A percentile compares a stretch with the other conserved stretches of the same genome.
These are phyloP conservation scores for Brassica incana DNA, from an alignment of 345 rosid genomes.

Conservation along the genomic window DNA sequence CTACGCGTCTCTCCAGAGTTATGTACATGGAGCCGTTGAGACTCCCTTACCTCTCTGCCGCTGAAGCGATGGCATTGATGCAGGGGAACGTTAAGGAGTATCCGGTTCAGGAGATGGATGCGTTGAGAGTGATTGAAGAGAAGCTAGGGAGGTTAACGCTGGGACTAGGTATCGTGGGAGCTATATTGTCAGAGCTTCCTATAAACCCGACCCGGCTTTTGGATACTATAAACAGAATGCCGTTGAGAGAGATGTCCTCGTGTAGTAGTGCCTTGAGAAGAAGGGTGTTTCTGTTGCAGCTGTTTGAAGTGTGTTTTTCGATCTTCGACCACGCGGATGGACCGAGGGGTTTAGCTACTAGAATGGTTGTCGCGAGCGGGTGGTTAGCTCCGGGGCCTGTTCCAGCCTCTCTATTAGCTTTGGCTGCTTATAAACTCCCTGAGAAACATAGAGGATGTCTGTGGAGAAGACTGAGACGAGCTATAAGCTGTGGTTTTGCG, in stretches of 20 bases:
- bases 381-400: constrained; percentile 93
- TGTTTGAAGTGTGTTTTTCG: constrained; percentile 93
- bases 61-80: constrained; percentile 86
- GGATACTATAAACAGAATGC: constrained; percentile 89
- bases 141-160: constrained; percentile 75
- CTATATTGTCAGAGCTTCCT: constrained; percentile 84
- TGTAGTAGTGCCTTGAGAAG: constrained; percentile 45
- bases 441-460: constrained; percentile 60
- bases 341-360: constrained; percentile 82
- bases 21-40: constrained; percentile 87
- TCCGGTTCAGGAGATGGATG: constrained; percentile 65
- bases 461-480: constrained; percentile 58
- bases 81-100: constrained; percentile 68
- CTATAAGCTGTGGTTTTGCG: constrained; percentile 69
- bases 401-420: constrained; percentile 64
- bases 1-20: constrained; percentile 67
- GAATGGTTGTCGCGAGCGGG: constrained; percentile 83
- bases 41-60: constrained; percentile 75
- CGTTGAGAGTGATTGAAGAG: constrained; percentile 78
- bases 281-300: constrained; percentile 69
- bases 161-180: constrained; percentile 79
- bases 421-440: constrained; percentile 79
- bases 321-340: constrained; percentile 93
- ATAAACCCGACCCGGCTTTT: constrained; percentile 81
- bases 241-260: constrained; percentile 63